Conservation (phyloP, 345 rosid genomes). For the Dovyalis caffra region DNA sequence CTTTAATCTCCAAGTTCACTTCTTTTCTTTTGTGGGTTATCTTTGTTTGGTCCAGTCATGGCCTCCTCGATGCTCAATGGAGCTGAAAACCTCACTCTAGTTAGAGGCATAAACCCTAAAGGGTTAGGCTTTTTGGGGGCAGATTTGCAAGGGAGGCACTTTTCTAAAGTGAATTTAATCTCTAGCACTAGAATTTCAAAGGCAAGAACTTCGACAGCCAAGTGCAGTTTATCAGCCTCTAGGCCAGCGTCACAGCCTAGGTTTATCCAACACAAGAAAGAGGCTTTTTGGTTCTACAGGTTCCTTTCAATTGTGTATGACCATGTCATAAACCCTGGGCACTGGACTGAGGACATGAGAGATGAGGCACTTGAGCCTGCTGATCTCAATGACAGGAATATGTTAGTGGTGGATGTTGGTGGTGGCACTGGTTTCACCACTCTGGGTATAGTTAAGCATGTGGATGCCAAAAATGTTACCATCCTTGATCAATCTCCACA, state of each 20-base stretch:
- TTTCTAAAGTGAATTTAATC: conserved; percentile 33
- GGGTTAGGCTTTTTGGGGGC: conserved; percentile 44
- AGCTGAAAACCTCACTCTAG: conserved; percentile 48
- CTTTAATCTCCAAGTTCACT: neutral
- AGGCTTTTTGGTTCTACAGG: conserved; percentile 98
- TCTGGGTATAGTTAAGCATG: conserved; percentile 89
- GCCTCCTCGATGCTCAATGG: conserved; percentile 72
- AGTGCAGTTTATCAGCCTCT: conserved; percentile 68
- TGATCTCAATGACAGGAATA: conserved; percentile 62
- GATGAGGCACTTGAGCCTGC: conserved; percentile 98
- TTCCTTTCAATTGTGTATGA: conserved; percentile 92
- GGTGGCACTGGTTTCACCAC: conserved; percentile 99
- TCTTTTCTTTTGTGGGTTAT: conserved; percentile 13
- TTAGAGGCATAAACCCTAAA: conserved; percentile 37
- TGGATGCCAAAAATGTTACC: conserved; percentile 92
- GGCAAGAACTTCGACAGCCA: conserved; percentile 38
- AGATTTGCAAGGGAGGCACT: conserved; percentile 38
- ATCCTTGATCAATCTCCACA: conserved; percentile 98
- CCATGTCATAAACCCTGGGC: conserved; percentile 86
- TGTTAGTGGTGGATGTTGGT: conserved; percentile 96
- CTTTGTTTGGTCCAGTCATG: conserved; percentile 34
- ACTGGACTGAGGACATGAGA: conserved; percentile 98
- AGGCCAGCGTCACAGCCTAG: conserved; percentile 93
- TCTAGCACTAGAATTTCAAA: conserved; percentile 28
- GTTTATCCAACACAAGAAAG: conserved; percentile 96